A percentile compares a stretch with the other conserved stretches of the same genome.
These are phyloP conservation scores for Pichia cabralensis DNA, from an alignment of 805 yeast genomes.

Conservation along the genomic window DNA sequence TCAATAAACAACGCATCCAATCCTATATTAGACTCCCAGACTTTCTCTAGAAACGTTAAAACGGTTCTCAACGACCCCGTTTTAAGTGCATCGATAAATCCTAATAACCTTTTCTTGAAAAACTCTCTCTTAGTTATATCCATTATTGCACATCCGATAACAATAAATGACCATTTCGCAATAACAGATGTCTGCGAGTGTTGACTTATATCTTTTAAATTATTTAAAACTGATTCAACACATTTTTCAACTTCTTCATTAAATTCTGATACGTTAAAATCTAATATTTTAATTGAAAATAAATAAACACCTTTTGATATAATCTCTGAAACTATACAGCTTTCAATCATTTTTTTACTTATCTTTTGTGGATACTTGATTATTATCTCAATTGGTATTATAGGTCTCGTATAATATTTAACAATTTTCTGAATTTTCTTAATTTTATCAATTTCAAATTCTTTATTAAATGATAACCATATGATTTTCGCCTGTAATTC, in stretches of 20 bases:
- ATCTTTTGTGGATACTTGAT: conserved; percentile 10
- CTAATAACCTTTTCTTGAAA: conserved; percentile 8
- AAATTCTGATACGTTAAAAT: conserved; percentile 1
- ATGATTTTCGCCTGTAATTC: conserved; percentile 30
- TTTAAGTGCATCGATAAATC: conserved; percentile 12
- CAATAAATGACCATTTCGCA: conserved; percentile 15
- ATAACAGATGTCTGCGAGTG: conserved; percentile 12
- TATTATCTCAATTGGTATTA: conserved; percentile 10
- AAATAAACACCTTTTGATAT: conserved; percentile 12
- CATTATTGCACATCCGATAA: conserved; percentile 13
- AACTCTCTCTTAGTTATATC: conserved; percentile 8
- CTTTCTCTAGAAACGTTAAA: conserved; percentile 6
- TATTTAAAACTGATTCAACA: conserved; percentile 6
- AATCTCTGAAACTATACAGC: conserved; percentile 13
- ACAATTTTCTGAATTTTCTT: conserved; percentile 6
- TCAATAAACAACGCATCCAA: conserved; percentile 5
- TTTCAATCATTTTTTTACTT: conserved; percentile 12
- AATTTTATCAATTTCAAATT: conserved; percentile 3
- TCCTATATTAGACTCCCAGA: conserved; percentile 12
- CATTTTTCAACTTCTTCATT: conserved; percentile 7
- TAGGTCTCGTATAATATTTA: conserved; percentile 10
- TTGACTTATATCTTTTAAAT: conserved; percentile 7
- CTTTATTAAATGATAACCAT: conserved; percentile 23
- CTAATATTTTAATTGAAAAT: conserved; percentile 10
- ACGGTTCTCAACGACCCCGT: conserved; percentile 9